These are phyloP conservation scores for Austroboletus festivus DNA, from an alignment of 768 basidiomycete genomes.

Conservation along the genomic window DNA sequence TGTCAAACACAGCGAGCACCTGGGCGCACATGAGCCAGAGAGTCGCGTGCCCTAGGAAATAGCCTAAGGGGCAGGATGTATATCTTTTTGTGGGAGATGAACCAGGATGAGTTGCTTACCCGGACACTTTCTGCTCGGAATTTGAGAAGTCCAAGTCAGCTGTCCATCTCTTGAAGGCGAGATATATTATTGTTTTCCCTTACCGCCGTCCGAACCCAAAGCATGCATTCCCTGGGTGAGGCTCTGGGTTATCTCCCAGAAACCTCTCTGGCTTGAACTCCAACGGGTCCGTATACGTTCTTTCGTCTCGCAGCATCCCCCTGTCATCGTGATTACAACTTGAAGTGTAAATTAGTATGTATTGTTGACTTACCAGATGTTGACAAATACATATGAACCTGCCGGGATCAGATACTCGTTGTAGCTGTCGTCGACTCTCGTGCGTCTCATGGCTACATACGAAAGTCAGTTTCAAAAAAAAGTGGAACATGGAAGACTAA, in stretches of 20 bases:
- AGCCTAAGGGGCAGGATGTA: too few species aligned
- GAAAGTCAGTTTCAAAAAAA: background rate
- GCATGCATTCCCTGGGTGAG: slow-evolving; percentile 5
- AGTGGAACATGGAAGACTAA: background rate
- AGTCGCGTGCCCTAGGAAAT: too few species aligned
- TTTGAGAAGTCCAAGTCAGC: too few species aligned
- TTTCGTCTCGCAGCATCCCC: slow-evolving; percentile 9
- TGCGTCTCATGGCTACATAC: background rate
- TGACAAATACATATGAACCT: slow-evolving; percentile 7
- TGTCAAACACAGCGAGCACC: slow-evolving; percentile 2
- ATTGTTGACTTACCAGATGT: slow-evolving; percentile 8
- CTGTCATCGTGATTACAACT: slow-evolving; percentile 1
- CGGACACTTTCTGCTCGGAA: too few species aligned
- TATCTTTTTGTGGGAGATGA: too few species aligned
- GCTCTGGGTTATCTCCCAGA: slow-evolving; percentile 2
- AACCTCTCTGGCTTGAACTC: slow-evolving; percentile 14
- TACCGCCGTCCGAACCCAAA: slow-evolving; percentile 14
- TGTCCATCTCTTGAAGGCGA: too few species aligned
- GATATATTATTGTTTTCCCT: too few species aligned
- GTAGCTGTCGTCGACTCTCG: slow-evolving; percentile 12
- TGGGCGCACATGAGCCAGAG: slow-evolving; percentile 1
- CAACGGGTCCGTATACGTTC: slow-evolving; percentile 7
- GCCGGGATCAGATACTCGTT: slow-evolving; percentile 22
- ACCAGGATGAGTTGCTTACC: too few species aligned
- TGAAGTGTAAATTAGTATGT: background rate